Base-by-base conservation (phyloP, 768 basidiomycete species). In the Mycena rosella region DNA sequence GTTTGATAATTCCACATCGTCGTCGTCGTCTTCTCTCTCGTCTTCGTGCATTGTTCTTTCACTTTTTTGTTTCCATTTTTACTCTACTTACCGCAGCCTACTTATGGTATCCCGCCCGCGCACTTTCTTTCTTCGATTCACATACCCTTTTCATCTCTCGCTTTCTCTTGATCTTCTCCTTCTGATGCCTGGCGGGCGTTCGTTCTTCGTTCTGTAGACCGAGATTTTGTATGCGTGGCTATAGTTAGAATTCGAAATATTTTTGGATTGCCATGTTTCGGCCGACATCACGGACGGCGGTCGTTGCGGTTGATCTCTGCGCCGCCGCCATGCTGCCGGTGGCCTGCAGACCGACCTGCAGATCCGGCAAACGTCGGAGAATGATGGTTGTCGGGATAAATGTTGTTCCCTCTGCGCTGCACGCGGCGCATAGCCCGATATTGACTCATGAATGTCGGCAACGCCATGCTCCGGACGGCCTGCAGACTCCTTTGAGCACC, bases 341-440 rank as follows among this genome's bases (percentile, higher is more conserved):
- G 32, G 45, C 60, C 55, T 67, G 65, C 65, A 60, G 65, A 67
- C 51, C 59, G 27, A 27, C 65, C 59, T 61, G 54, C 30, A 44
- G 42, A 38, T 14, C 14, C 9, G 9, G 38, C 38, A 9, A 38
- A 44, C 42, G 42, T 44, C 42, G 42, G 42, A 20, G 42, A 34
- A 44, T 44, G 42, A 42, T 42, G 40, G 11, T 32, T 17, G 22
- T 49, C 49, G 48, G 48, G 2, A 29, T n/a, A n/a, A n/a, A n/a
- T n/a, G n/a, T n/a, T n/a, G n/a, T n/a, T n/a, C n/a, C n/a, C n/a
- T n/a, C n/a, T n/a, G n/a, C n/a, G n/a, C n/a, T n/a, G n/a, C n/a
- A n/a, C n/a, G n/a, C n/a, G n/a, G n/a, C n/a, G n/a, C n/a, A n/a
- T n/a, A n/a, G n/a, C n/a, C n/a, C n/a, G n/a, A n/a, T n/a, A n/a